Evolutionary conservation across 176 grass and related monocot genomes (phyloP).

Genomic region (Chrysopogon serrulatus): DNA sequence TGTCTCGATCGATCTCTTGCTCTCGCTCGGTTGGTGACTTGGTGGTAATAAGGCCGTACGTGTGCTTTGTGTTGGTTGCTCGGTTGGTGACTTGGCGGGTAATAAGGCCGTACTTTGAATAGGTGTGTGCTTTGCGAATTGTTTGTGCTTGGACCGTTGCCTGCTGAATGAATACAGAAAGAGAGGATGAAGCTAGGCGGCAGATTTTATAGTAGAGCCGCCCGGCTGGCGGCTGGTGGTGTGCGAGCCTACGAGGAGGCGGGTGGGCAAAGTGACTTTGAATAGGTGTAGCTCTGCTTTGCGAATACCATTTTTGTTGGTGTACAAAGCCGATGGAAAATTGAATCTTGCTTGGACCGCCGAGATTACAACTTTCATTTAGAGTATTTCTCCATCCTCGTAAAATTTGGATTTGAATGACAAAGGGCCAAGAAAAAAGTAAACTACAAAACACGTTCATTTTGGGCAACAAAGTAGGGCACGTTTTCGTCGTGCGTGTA

Average conservation of each 20-base stretch:
- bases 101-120: too few species aligned
- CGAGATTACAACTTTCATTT: too few species aligned
- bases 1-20: not conserved
- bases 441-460: too few species aligned
- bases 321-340: too few species aligned
- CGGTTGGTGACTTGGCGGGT: too few species aligned
- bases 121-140: not conserved
- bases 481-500: not conserved
- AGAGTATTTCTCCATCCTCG: too few species aligned
- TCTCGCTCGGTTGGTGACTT: not conserved
- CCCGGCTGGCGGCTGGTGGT: not conserved
- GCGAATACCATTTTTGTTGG: not conserved
- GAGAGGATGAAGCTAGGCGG: not conserved
- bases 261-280: not conserved
- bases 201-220: not conserved
- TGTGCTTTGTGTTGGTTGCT: not conserved
- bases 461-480: not conserved
- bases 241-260: not conserved
- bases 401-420: too few species aligned
- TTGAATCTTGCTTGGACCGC: not conserved
- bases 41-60: not conserved
- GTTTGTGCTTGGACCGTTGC: not conserved
- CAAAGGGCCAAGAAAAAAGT: too few species aligned
- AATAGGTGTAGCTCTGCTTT: not conserved
- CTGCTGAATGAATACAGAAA: not conserved